These are phyloP conservation scores for Haplosporangium sp. DNA, from an alignment of 371 early-diverging fungal species.

Conservation along the genomic window DNA sequence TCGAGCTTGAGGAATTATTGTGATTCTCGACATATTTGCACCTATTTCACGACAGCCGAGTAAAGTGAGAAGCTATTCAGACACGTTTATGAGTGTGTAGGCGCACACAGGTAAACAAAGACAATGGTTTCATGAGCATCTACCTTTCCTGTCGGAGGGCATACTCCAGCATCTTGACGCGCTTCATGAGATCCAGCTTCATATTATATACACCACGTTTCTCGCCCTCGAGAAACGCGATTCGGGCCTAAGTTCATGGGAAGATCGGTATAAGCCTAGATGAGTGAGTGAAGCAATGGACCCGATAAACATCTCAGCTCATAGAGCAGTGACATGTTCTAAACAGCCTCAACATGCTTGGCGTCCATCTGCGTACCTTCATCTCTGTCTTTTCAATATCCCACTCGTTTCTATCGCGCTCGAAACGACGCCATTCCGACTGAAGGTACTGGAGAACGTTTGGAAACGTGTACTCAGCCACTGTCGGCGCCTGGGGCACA, in stretches of 20 bases:
- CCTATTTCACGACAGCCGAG: slow-evolving; percentile 12
- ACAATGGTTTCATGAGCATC: not conserved
- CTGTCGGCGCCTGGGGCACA: slow-evolving; percentile 34
- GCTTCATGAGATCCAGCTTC: slow-evolving; percentile 79
- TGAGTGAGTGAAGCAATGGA: not conserved
- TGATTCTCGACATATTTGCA: slow-evolving; percentile 42
- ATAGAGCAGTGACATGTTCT: not conserved
- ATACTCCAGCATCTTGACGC: slow-evolving; percentile 92
- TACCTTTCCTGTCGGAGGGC: slow-evolving; percentile 76
- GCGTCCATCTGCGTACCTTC: slow-evolving; percentile 63
- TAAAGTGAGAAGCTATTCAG: not conserved
- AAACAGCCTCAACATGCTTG: not conserved
- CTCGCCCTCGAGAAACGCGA: slow-evolving; percentile 89
- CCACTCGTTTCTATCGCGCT: slow-evolving; percentile 92
- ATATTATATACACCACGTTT: slow-evolving; percentile 80
- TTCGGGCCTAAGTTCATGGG: slow-evolving; percentile 65
- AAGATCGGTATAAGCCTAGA: not conserved
- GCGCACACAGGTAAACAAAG: not conserved
- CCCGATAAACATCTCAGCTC: not conserved
- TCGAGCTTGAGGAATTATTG: not conserved
- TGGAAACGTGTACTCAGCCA: slow-evolving; percentile 77
- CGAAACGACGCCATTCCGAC: slow-evolving; percentile 87
- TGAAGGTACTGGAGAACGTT: slow-evolving; percentile 88
- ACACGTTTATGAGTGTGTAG: not conserved
- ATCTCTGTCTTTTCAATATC: slow-evolving; percentile 86